A percentile compares a stretch with the other conserved stretches of the same genome.
These are phyloP conservation scores for Ceratocystis smalleyi DNA, from an alignment of 2,329 filamentous ascomycete species.

Conservation along the genomic window DNA sequence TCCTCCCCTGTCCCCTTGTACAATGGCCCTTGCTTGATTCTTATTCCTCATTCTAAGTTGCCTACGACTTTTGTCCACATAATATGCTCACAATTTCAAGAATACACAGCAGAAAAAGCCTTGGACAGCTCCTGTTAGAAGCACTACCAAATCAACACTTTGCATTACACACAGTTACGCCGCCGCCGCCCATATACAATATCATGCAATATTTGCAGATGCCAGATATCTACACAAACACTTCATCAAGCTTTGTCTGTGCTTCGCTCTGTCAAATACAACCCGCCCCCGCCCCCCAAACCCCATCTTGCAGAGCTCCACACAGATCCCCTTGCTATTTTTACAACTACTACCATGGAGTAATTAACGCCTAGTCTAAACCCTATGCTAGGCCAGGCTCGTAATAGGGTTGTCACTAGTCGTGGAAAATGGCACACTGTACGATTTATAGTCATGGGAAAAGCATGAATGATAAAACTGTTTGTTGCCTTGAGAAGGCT, in stretches of 20 bases:
- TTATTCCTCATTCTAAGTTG: neutral
- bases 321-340: neutral
- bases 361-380: no score
- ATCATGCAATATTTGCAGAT: neutral
- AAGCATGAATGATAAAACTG: no score
- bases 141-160: neutral
- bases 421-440: no score
- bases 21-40: neutral
- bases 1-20: neutral
- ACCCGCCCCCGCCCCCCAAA: no score
- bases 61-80: neutral
- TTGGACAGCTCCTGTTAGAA: neutral
- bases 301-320: neutral
- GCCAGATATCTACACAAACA: neutral
- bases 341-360: neutral
- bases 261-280: neutral
- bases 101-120: neutral
- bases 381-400: no score
- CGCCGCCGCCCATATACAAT: neutral
- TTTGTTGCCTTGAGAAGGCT: no score
- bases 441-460: no score
- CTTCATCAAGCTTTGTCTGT: neutral
- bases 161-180: no score
- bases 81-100: neutral
- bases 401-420: no score